Evolutionary conservation across 2,329 filamentous ascomycete genomes (phyloP).

Genomic region (Didymella segeticola): DNA sequence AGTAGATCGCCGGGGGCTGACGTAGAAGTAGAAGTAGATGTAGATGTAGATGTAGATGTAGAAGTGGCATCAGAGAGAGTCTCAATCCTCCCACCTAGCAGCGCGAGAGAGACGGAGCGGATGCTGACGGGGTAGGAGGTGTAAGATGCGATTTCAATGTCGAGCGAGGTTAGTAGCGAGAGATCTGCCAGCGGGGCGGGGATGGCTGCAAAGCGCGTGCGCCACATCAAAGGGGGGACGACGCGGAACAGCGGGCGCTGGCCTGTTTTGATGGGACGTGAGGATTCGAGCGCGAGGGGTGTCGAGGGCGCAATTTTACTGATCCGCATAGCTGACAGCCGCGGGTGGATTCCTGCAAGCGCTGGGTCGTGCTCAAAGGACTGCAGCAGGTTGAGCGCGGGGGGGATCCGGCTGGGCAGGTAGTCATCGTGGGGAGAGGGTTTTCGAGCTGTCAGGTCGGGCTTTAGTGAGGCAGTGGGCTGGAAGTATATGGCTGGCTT

Average conservation of each 20-base stretch:
- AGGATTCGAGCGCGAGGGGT: conserved; percentile 63
- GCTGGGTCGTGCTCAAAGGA: conserved; percentile 72
- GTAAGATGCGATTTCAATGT: conserved; percentile 75
- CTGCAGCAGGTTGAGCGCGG: conserved; percentile 78
- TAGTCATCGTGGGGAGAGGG: conserved; percentile 65
- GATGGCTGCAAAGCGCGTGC: conserved; percentile 73
- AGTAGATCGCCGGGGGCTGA: conserved; percentile 76
- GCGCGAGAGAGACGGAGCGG: conserved; percentile 63
- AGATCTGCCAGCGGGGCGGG: conserved; percentile 59
- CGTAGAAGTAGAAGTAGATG: no score
- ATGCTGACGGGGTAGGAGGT: conserved; percentile 71
- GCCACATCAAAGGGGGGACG: conserved; percentile 73
- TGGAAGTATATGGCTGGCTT: conserved; percentile 71
- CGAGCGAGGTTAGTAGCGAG: conserved; percentile 72
- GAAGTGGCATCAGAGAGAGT: conserved; percentile 61
- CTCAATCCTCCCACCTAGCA: conserved; percentile 66
- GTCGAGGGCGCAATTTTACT: conserved; percentile 75
- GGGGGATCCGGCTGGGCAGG: conserved; percentile 71
- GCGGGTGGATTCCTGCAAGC: conserved; percentile 67
- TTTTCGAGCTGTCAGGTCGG: conserved; percentile 53
- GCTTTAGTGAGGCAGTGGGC: conserved; percentile 62
- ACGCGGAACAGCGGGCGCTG: conserved; percentile 69
- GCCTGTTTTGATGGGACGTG: conserved; percentile 69
- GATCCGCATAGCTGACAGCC: conserved; percentile 75
- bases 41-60: no score